Evolutionary conservation across 2,329 filamentous ascomycete genomes (phyloP).

Genomic region (Ploettnerulaceae sp.): DNA sequence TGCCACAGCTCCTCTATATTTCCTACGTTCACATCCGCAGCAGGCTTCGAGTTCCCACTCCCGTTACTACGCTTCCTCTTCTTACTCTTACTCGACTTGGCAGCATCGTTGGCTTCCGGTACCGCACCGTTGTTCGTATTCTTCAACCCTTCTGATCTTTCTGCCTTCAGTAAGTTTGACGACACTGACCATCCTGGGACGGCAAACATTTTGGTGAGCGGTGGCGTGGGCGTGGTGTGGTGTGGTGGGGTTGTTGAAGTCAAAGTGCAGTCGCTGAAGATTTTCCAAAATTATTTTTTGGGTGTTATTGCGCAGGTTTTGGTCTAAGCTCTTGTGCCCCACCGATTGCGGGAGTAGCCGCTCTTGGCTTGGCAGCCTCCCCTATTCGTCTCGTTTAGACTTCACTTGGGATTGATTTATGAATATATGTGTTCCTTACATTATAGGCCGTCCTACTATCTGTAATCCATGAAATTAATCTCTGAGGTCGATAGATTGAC

Average conservation of each 20-base stretch:
- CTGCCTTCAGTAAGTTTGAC: constrained; percentile 64
- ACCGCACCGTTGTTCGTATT: constrained; percentile 21
- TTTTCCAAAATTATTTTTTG: constrained; percentile 6
- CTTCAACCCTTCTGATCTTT: constrained; percentile 38
- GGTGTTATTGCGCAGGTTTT: constrained; percentile 1
- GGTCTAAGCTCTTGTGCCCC: constrained; percentile 6
- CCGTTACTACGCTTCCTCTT: constrained; percentile 44
- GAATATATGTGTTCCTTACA: too few relatives aligned
- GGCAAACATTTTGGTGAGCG: constrained; percentile 65
- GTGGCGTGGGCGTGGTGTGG: background rate
- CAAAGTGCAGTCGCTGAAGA: background rate
- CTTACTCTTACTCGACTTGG: constrained; percentile 36
- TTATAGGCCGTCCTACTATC: too few relatives aligned
- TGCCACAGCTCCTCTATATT: constrained; percentile 79
- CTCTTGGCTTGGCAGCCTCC: background rate
- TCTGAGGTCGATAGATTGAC: too few relatives aligned
- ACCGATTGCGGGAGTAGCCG: background rate
- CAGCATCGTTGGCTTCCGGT: constrained; percentile 26
- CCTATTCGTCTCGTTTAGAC: background rate
- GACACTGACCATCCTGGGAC: constrained; percentile 90
- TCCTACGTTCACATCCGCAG: constrained; percentile 52
- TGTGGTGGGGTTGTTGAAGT: background rate
- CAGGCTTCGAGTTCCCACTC: constrained; percentile 46
- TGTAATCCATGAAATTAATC: too few relatives aligned
- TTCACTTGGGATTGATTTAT: too few relatives aligned